Percentiles rank a stretch among this genome's conserved stretches.
phyloP scores from a whole-genome alignment of 352 stramenopile species.

The Hyaloperonospora arabidopsidis region DNA sequence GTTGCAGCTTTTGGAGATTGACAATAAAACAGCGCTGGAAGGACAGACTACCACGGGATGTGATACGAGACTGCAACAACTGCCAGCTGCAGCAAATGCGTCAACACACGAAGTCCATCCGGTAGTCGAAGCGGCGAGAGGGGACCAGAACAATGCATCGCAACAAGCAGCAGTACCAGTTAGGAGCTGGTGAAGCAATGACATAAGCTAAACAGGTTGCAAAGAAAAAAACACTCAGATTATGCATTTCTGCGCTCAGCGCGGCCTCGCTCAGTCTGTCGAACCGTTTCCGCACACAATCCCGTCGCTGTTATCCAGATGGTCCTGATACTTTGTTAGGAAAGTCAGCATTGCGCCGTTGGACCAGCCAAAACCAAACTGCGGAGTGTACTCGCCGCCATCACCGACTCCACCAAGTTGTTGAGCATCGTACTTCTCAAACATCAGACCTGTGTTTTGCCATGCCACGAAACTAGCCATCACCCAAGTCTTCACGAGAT shows the following conservation, averaged over 20 bases:
- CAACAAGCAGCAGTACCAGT: constrained; percentile 10
- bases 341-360: constrained; percentile 80
- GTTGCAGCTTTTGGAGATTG: too few species aligned
- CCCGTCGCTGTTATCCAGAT: constrained; percentile 4
- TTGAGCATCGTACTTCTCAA: constrained; percentile 84
- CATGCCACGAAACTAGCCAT: constrained; percentile 51
- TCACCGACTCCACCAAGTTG: constrained; percentile 51
- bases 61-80: constrained; percentile 15
- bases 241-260: too few species aligned
- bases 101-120: constrained; percentile 6
- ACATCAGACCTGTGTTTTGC: constrained; percentile 70
- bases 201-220: too few species aligned
- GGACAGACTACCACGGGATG: too few species aligned
- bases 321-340: constrained; percentile 58
- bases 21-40: too few species aligned
- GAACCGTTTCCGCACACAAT: background rate
- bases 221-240: too few species aligned
- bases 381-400: constrained; percentile 80
- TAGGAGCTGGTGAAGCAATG: constrained; percentile 7
- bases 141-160: constrained; percentile 3
- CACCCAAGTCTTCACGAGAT: constrained; percentile 57
- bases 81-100: constrained; percentile 11
- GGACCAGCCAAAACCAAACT: constrained; percentile 83
- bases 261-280: background rate
- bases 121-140: background rate